Percentiles rank a stretch among this genome's conserved stretches.
Conservation (phyloP, 306 rosid species). For the Corylus avellana region DNA sequence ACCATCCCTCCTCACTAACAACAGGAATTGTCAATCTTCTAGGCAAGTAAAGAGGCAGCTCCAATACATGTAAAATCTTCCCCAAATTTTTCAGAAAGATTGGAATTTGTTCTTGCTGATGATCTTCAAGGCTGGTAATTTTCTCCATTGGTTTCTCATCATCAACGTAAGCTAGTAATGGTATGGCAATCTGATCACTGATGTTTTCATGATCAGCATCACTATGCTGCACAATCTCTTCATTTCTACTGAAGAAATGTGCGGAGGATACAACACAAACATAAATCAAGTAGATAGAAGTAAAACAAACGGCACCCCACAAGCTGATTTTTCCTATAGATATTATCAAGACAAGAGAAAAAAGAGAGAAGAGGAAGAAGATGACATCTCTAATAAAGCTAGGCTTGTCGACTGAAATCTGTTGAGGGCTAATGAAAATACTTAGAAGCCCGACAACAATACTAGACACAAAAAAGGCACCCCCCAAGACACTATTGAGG, state of each 20-base stretch:
- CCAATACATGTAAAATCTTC: conserved; percentile 34
- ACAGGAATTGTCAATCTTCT: conserved; percentile 77
- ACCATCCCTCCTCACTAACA: conserved; percentile 73
- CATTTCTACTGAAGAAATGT: conserved; percentile 37
- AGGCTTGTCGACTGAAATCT: conserved; percentile 42
- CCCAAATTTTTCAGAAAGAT: conserved; percentile 2
- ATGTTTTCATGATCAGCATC: conserved; percentile 9
- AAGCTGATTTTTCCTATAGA: conserved; percentile 51
- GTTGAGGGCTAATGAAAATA: conserved; percentile 36
- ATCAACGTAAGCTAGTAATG: conserved; percentile 45
- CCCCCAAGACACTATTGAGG: conserved; percentile 74
- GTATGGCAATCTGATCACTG: conserved; percentile 26
- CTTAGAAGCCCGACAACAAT: conserved; percentile 69
- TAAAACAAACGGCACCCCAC: conserved; percentile 60
- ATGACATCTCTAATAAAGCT: conserved; percentile 61
- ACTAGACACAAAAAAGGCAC: conserved; percentile 67
- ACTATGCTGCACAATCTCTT: not conserved
- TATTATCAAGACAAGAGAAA: conserved; percentile 49
- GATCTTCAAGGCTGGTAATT: conserved; percentile 11
- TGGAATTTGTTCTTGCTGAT: conserved; percentile 5
- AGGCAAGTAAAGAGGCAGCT: conserved; percentile 71
- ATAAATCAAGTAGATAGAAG: conserved; percentile 59
- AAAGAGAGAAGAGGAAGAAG: conserved; percentile 61
- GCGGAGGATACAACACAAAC: conserved; percentile 61
- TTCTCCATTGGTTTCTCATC: conserved; percentile 35